Base-by-base conservation (phyloP, 2,329 filamentous ascomycete species). In the Byssochlamys sp. region DNA sequence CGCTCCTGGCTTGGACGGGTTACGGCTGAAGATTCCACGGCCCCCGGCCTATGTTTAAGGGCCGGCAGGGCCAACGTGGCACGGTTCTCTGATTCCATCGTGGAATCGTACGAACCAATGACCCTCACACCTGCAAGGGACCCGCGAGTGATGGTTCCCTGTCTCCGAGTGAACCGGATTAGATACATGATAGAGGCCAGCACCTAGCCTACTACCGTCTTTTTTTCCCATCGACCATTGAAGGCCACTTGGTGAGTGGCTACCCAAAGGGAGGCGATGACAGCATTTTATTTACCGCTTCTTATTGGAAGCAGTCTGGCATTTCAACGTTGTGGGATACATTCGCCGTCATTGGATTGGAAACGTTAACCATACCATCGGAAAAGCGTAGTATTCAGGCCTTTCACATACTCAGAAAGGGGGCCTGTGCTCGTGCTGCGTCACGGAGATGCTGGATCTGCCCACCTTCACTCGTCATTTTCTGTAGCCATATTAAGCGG, bases 41-140 rank as follows among this genome's bases (percentile, higher is more conserved):
- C n/a, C 33, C 25, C 19, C 33, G 14, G 39, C 7, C 19, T n/a
- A 45, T 45, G 14, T 39, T 39, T 9, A 35, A 39, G 27, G 35
- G n/a, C 54, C 6, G 39, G 27, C 24, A 26, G 27, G 27, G 35
- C 35, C 9, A 54, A 57, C 52, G 56, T 57, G 56, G 56, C 56
- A 57, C 29, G 19, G 27, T 50, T 28, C 26, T 11, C 28, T 39
- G 56, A 57, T 57, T n/a, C 55, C 52, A 54, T 57, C 52, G 52
- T 57, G 56, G 56, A 27, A 49, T 54, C 3, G 35, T 11, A 39
- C 35, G 28, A 48, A 25, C 56, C 56, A 57, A 57, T 57, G 19
- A 28, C 52, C n/a, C 39, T 19, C 26, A 54, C 45, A 50, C 28
- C 56, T 57, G 56, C 56, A 57, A 57, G 52, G 56, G 35, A 57